Evolutionary conservation across 2,329 filamentous ascomycete species (phyloP).

Genomic region (Claviceps pazoutovae): DNA sequence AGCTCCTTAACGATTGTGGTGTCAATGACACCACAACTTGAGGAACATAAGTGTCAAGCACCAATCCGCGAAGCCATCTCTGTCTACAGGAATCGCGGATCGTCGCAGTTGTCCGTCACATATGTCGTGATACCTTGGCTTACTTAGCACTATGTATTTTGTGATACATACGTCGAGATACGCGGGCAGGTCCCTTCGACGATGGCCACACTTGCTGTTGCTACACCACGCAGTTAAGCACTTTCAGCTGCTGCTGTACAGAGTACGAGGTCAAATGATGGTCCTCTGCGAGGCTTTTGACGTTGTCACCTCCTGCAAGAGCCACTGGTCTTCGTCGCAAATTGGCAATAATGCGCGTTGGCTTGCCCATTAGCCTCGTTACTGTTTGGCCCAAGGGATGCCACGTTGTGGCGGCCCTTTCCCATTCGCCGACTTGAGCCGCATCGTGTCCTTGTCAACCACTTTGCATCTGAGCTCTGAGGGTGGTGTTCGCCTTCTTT

Average conservation of each 20-base stretch:
- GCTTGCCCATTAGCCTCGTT: neutral
- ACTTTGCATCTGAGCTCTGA: neutral
- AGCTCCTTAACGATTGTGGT: no score
- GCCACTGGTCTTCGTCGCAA: neutral
- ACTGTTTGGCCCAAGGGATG: neutral
- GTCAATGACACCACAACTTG: no score
- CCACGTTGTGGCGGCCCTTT: neutral
- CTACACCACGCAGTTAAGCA: neutral
- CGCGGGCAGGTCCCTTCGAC: neutral
- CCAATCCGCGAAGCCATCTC: no score
- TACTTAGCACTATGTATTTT: no score
- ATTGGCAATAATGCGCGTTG: neutral
- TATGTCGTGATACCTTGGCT: no score
- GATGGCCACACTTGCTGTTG: neutral
- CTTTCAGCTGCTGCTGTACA: neutral
- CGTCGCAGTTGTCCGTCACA: no score
- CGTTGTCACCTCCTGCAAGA: neutral
- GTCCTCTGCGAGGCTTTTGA: neutral
- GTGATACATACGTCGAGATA: neutral
- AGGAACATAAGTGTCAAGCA: no score
- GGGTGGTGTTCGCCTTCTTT: neutral
- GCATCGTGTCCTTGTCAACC: neutral
- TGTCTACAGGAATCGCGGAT: no score
- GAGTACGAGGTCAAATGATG: neutral
- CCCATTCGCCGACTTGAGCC: neutral